Base-by-base conservation (phyloP, 2,329 filamentous ascomycete genomes). In the Tolypocladium guangdongense region DNA sequence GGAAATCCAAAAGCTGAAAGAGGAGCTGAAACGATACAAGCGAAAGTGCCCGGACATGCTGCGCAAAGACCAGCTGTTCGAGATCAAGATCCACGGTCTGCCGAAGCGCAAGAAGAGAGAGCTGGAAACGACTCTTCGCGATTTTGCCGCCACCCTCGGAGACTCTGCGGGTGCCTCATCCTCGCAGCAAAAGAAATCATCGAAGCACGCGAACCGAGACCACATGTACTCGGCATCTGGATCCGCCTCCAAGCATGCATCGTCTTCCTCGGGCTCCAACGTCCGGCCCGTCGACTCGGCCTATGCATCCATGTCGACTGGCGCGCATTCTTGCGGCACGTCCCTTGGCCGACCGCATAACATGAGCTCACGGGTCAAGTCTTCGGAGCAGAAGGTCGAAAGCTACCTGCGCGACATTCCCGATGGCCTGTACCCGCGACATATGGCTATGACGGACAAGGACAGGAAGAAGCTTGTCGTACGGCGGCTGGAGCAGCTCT, bases 401-500 rank as follows among this genome's bases (percentile, higher is more conserved):
- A 82, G 74, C 2, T 90, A 88, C 58, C 70, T 90, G 2, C 78
- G 84, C 49, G 84, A 90, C 50, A 90, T 90, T 6, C 86, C 87
- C 0, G 78, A 83, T 57, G 83, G 84, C 0, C 64, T 90, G 0
- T 74, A 88, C 38, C 85, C 86, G 0, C 78, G 78, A 12, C 75
- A 78, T 45, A 72, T 77, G 27, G 66, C 73, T 0, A 81, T 90
- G 78, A 83, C 83, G 0, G 88, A 92, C 16, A 84, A 81, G 58
- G 79, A 86, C 7, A 89, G 82, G 71, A 90, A 88, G 72, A 89
- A 84, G 63, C 64, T 90, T 22, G 85, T 92, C 0, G 89, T 92
- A 2, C 78, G 82, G 52, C 79, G 87, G 2, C 67, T 95, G 7
- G 89, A 95, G 62, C 87, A 91, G 57, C 76, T 95, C 1, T 95